These are phyloP conservation scores for Solioccasus polychromus DNA, from an alignment of 768 basidiomycete species.

Conservation along the genomic window DNA sequence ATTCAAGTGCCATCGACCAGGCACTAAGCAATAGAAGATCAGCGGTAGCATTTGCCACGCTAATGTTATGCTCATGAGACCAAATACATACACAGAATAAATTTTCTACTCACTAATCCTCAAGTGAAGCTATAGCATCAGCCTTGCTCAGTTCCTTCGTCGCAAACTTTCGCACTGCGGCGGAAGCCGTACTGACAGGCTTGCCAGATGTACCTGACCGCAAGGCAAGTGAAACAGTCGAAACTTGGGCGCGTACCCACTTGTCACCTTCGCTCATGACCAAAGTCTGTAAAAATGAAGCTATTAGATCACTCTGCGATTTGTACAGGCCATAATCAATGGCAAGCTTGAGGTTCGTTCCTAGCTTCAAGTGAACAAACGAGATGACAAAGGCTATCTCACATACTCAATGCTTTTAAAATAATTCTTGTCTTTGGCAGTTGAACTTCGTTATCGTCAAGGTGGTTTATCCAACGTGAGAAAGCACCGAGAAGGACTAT, in stretches of 20 bases:
- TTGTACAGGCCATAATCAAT: conserved; percentile 85
- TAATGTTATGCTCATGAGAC: conserved; percentile 26
- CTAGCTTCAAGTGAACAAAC: conserved; percentile 64
- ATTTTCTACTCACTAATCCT: conserved; percentile 78
- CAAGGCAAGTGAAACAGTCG: conserved; percentile 67
- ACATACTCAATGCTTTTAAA: conserved; percentile 76
- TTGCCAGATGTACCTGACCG: conserved; percentile 62
- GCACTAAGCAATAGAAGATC: conserved; percentile 81
- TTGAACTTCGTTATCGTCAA: conserved; percentile 76
- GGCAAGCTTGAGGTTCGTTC: conserved; percentile 85
- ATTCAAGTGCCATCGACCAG: conserved; percentile 66
- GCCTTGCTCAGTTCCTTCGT: conserved; percentile 82
- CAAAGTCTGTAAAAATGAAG: conserved; percentile 90
- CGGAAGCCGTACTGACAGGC: conserved; percentile 73
- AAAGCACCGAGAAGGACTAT: conserved; percentile 88
- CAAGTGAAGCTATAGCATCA: conserved; percentile 73
- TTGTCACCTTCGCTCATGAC: conserved; percentile 96
- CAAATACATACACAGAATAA: not conserved
- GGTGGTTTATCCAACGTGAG: conserved; percentile 86
- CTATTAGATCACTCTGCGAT: conserved; percentile 79
- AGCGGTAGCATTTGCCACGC: conserved; percentile 85
- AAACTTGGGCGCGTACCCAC: conserved; percentile 76
- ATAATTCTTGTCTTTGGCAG: conserved; percentile 64
- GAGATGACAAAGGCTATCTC: conserved; percentile 69
- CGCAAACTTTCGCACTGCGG: conserved; percentile 81